Evolutionary conservation across 2,329 filamentous ascomycete species (phyloP), one percentile per base, ranked within the genome.

Genomic region (Lasiodiplodia sp.): DNA sequence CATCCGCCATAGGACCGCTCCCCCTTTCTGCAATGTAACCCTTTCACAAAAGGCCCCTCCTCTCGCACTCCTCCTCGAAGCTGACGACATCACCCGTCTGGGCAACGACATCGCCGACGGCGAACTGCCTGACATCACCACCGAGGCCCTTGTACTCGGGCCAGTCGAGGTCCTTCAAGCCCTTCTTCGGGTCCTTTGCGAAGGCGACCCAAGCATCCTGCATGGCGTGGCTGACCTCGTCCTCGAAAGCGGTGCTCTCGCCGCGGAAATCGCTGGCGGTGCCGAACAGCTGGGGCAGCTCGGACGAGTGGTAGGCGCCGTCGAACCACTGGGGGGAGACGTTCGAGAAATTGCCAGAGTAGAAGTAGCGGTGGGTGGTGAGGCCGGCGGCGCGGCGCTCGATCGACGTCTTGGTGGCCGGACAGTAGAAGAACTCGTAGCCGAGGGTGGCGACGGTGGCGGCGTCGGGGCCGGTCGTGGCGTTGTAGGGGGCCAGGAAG

Each of bases 131-230:
- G 28, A 67, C 65, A 14, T 58, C 40, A 25, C 65, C 65, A 1
- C 53, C 53, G 11, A 37, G 31, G 12, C 44, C 65, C 63, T 71
- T 71, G 67, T 79, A 80, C n/a, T 68, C 69, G 1, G 74, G 52
- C 79, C 79, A 81, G 0, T 78, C 78, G 67, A 75, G 12, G 74
- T 72, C 55, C 80, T 66, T 12, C 75, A 75, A 6, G 72, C 70
- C 16, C 71, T 28, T 51, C 55, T 49, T 70, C 1, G 78, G 76
- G 68, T 81, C 76, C 28, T 72, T 69, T 0, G 76, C 75, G 71
- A 82, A 82, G 1, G 76, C 77, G 23, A 79, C 40, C 71, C 78
- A 78, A 31, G 74, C 75, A 53, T 80, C 78, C 68, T 81, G 77
- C 77, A 81, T 77, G 49, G 76, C 72, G 66, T 75, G 69, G 63